phyloP scores from a whole-genome alignment of 306 rosid species.

The Fagus sylvatica region DNA sequence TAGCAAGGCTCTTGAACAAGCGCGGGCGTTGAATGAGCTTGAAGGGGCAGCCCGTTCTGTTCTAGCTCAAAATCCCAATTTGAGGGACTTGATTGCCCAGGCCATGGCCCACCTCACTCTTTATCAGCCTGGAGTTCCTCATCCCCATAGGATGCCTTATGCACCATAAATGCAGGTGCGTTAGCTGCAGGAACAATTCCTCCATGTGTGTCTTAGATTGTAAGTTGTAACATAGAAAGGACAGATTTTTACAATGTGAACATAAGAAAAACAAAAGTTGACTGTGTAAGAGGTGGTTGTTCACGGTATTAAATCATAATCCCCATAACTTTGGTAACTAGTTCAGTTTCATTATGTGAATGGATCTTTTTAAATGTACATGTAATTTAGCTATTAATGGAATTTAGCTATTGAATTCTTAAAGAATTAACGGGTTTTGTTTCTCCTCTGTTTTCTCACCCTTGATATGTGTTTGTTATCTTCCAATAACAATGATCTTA shows the following conservation, averaged over 20 bases:
- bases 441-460: conserved; percentile 2
- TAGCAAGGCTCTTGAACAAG: conserved; percentile 81
- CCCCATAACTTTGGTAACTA: not conserved
- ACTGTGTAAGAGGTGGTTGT: not conserved
- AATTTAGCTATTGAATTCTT: conserved; percentile 7
- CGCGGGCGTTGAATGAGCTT: conserved; percentile 58
- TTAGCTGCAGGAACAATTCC: conserved; percentile 16
- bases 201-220: conserved; percentile 40
- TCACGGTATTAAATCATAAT: not conserved
- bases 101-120: conserved; percentile 82
- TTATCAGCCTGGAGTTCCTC: conserved; percentile 73
- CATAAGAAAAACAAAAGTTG: not conserved
- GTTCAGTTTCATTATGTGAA: conserved; percentile 1
- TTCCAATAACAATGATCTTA: not conserved
- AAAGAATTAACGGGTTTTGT: conserved; percentile 13
- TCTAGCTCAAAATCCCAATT: conserved; percentile 55
- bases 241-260: not conserved
- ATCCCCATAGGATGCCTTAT: conserved; percentile 59
- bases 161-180: conserved; percentile 32
- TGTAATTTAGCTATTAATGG: conserved; percentile 15
- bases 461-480: not conserved
- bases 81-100: conserved; percentile 53
- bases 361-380: conserved; percentile 18
- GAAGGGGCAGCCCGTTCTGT: conserved; percentile 66
- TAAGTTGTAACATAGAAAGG: conserved; percentile 26